Evolutionary conservation across 2,329 filamentous ascomycete species (phyloP), one percentile per base, ranked within the genome.

Genomic region (Dothistroma pini): DNA sequence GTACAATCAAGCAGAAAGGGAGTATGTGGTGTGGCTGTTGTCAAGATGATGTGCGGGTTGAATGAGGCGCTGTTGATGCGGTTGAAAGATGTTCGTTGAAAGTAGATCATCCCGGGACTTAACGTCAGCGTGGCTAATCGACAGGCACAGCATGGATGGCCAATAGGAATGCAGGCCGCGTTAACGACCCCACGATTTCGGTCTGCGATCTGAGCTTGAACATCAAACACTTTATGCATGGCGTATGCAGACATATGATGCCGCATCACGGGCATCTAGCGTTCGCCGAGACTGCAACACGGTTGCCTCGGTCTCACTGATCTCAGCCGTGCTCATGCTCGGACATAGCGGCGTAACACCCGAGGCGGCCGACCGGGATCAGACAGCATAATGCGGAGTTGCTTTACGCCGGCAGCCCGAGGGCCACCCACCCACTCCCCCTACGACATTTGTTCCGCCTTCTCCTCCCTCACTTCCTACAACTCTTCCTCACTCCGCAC

Each of bases 11-110:
- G 31, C 12, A 31, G 51, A 53, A 35, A 53, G 7, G 25, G 10
- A 21, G 31, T 41, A 31, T 19, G 59, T 53, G 49, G 41, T 44
- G 41, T 35, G 58, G 54, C 50, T 55, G 49, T 52, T 38, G 56
- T 58, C 6, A 53, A 35, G 21, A 35, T 29, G 48, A 32, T 53
- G 48, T n/a, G 12, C 12, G 48, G 48, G 12, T n/a, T 29, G 6
- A 19, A 51, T 21, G 47, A 49, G 47, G 47, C 48, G 48, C 21
- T 51, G 48, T 29, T 51, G 48, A 31, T 16, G 19, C 11, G n/a
- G 19, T 12, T 21, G 21, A 29, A 51, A 29, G 48, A 44, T 44
- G 41, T 44, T 44, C 41, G 16, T n/a, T 38, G 4, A 38, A 38
- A 16, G 11, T n/a, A 44, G 4, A 29, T 29, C 25, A 29, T 29